phyloP scores from a whole-genome alignment of 345 rosid species.

The Lepidium didymum region DNA sequence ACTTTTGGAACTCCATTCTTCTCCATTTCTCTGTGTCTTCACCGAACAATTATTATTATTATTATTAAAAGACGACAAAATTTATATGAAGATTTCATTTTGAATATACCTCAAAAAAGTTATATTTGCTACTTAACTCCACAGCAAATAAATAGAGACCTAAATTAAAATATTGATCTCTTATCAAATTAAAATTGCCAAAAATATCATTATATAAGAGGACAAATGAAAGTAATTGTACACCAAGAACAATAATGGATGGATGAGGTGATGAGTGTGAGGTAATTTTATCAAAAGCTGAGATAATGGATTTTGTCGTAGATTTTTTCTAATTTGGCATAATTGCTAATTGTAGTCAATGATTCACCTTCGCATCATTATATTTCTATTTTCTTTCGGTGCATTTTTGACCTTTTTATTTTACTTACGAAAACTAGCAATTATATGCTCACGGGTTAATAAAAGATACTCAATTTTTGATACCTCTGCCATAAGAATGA shows the following conservation, averaged over 20 bases:
- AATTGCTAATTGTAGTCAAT: constrained; percentile 22
- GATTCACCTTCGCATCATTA: constrained; percentile 25
- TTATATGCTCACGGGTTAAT: constrained; percentile 24
- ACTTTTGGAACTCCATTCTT: constrained; percentile 28
- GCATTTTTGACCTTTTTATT: not conserved
- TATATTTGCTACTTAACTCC: not conserved
- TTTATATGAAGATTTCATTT: not conserved
- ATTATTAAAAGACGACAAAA: too few relatives aligned
- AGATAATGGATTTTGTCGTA: not conserved
- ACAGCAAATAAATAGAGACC: too few relatives aligned
- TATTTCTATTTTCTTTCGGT: constrained; percentile 17
- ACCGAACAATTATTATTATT: too few relatives aligned
- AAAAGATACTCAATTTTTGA: not conserved
- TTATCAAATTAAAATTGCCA: not conserved
- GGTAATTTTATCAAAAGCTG: constrained; percentile 15
- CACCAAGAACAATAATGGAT: constrained; percentile 28
- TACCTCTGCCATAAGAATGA: not conserved
- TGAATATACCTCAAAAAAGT: constrained; percentile 5
- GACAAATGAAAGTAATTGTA: constrained; percentile 24
- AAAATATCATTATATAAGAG: not conserved
- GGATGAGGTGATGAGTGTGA: constrained; percentile 17
- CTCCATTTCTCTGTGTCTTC: constrained; percentile 6
- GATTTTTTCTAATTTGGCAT: constrained; percentile 12
- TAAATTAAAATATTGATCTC: too few relatives aligned
- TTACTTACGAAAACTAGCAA: constrained; percentile 1